Evolutionary conservation across 345 rosid genomes (phyloP).

Genomic region (Microcos paniculata): DNA sequence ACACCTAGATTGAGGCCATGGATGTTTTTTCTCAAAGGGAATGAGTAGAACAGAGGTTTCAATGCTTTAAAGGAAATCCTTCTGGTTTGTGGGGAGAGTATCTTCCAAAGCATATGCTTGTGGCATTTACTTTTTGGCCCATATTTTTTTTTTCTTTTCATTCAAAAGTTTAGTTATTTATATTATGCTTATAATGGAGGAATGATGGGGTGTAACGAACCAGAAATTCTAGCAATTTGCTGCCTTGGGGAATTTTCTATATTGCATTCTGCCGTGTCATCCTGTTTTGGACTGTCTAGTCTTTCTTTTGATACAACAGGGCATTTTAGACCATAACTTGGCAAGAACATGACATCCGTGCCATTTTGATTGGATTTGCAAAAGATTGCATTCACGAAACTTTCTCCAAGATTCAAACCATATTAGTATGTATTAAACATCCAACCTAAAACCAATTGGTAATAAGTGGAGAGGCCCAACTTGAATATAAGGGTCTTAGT

Average conservation of each 20-base stretch:
- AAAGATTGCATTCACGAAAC: too few species aligned
- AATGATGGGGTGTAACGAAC: background rate
- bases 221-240: conserved; percentile 2
- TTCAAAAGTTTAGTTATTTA: background rate
- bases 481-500: too few species aligned
- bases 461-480: too few species aligned
- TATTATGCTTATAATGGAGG: background rate
- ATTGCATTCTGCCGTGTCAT: conserved; percentile 5
- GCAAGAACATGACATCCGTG: background rate
- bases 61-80: conserved; percentile 13
- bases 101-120: conserved; percentile 39
- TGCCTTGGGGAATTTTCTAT: background rate
- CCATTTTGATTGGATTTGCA: background rate
- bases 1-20: conserved; percentile 2
- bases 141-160: background rate
- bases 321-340: too few species aligned
- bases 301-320: background rate
- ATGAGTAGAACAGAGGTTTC: background rate
- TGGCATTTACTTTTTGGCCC: conserved; percentile 25
- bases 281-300: conserved; percentile 10
- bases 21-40: background rate
- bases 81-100: conserved; percentile 14
- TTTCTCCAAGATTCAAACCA: too few species aligned
- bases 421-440: too few species aligned
- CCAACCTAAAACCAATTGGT: too few species aligned